Conservation (phyloP, 2,329 filamentous ascomycete genomes). For the Xylariaceae sp. region DNA sequence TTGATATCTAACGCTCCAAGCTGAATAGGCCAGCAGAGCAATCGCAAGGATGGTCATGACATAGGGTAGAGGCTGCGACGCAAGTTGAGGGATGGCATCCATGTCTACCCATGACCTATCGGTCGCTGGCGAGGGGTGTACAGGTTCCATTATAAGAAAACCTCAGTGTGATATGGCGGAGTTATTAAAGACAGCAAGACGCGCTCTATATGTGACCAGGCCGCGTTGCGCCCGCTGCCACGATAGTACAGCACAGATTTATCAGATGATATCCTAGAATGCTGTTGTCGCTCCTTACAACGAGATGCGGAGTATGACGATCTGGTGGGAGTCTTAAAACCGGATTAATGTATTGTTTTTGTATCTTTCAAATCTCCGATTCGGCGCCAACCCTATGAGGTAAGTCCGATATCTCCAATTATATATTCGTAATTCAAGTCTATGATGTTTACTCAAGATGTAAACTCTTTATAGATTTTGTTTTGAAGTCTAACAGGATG, state of each 20-base stretch:
- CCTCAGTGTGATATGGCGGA: background rate
- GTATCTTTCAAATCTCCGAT: background rate
- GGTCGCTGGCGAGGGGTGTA: conserved; percentile 19
- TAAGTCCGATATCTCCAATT: conserved; percentile 17
- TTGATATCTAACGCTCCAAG: conserved; percentile 8
- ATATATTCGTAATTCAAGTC: too few species aligned
- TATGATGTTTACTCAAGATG: too few species aligned
- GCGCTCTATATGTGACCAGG: background rate
- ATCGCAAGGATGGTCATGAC: conserved; percentile 9
- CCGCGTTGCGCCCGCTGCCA: background rate
- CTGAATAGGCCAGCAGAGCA: conserved; percentile 8
- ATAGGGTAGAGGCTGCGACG: conserved; percentile 11
- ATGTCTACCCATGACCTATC: conserved; percentile 20
- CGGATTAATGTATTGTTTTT: conserved; percentile 8
- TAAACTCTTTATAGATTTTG: too few species aligned
- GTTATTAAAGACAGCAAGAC: background rate
- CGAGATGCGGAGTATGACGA: background rate
- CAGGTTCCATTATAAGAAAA: conserved; percentile 3
- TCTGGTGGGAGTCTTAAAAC: background rate
- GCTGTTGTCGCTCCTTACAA: background rate
- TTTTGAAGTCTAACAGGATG: too few species aligned
- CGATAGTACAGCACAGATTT: background rate
- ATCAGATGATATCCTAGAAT: background rate
- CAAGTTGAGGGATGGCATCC: conserved; percentile 11
- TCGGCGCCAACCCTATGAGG: conserved; percentile 17